phyloP scores from a whole-genome alignment of 192 early-diverging fungal species.

The Backusella parvicylindrica region DNA sequence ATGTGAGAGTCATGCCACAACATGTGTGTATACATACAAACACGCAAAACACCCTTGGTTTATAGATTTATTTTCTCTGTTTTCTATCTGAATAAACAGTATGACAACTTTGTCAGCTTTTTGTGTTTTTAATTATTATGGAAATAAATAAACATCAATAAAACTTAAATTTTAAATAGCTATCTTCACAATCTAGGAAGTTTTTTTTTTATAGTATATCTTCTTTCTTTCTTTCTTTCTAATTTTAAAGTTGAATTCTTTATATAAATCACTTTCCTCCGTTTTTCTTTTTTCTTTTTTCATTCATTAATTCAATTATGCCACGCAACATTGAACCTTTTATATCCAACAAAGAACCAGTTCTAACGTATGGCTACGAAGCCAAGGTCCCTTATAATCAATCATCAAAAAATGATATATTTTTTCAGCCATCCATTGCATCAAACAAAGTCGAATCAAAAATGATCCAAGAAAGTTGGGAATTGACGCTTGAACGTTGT shows the following conservation, averaged over 20 bases:
- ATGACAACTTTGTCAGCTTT: not conserved
- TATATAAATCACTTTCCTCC: not conserved
- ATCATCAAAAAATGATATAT: not conserved
- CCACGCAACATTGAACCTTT: not conserved
- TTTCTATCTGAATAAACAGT: not conserved
- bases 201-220: not conserved
- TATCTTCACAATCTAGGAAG: not conserved
- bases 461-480: conserved; percentile 41
- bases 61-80: not conserved
- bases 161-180: not conserved
- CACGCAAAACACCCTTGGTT: not conserved
- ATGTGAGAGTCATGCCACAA: not conserved
- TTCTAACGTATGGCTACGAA: not conserved
- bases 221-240: not conserved
- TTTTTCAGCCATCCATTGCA: not conserved
- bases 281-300: not conserved
- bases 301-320: not conserved
- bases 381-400: not conserved
- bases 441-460: not conserved
- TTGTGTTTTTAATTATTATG: not conserved
- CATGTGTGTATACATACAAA: too few relatives aligned
- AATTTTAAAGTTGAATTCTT: not conserved
- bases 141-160: not conserved
- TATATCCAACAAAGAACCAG: not conserved
- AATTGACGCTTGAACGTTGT: conserved; percentile 61